Evolutionary conservation across 192 early-diverging fungal genomes (phyloP).

Genomic region (Coemansia sp.): DNA sequence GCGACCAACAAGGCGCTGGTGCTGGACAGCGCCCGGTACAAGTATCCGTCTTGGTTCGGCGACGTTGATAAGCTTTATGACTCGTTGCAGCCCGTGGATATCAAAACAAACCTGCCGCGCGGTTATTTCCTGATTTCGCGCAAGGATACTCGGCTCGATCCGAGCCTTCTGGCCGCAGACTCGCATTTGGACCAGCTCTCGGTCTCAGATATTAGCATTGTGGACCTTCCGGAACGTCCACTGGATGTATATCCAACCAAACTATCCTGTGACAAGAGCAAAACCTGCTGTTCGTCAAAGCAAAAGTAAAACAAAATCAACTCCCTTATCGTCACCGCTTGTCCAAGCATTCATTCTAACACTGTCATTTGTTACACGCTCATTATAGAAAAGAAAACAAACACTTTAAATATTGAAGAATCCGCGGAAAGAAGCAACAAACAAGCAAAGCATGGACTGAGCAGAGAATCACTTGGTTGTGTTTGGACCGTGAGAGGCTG

Average conservation of each 20-base stretch:
- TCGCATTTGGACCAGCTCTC: neutral
- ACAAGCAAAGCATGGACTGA: neutral
- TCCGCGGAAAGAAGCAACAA: too few species aligned
- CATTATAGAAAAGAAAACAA: neutral
- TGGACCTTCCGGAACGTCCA: slow-evolving; percentile 42
- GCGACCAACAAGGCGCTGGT: slow-evolving; percentile 76
- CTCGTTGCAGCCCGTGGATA: slow-evolving; percentile 80
- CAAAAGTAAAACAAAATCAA: neutral
- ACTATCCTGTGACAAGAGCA: slow-evolving; percentile 33
- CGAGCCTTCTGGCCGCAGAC: neutral
- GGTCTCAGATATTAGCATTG: slow-evolving; percentile 3
- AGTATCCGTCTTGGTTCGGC: slow-evolving; percentile 90
- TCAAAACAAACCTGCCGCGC: slow-evolving; percentile 75
- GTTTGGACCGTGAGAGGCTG: slow-evolving; percentile 15
- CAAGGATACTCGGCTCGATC: slow-evolving; percentile 21
- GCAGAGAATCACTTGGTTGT: neutral
- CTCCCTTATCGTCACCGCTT: too few species aligned
- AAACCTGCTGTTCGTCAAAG: slow-evolving; percentile 36
- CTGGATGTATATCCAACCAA: slow-evolving; percentile 32
- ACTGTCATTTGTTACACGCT: too few species aligned
- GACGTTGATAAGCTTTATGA: slow-evolving; percentile 74
- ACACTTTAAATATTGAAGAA: too few species aligned
- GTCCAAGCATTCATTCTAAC: too few species aligned
- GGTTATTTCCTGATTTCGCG: slow-evolving; percentile 84
- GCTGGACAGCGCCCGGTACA: slow-evolving; percentile 87